Conservation (phyloP, 164 flowering plant genomes). For the Annona squamosa region DNA sequence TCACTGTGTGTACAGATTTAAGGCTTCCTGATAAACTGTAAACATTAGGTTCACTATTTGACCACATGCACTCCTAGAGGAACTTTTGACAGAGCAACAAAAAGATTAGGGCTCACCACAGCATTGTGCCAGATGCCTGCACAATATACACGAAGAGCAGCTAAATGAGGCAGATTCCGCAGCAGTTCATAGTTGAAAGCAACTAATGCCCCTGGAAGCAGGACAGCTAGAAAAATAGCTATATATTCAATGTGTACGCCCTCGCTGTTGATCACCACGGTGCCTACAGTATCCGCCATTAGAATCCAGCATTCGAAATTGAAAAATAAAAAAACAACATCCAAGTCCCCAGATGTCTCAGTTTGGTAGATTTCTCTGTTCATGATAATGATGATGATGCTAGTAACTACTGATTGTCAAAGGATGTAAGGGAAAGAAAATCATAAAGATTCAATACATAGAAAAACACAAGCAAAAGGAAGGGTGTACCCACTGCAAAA, state of each 20-base stretch:
- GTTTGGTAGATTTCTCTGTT: not conserved
- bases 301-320: slow-evolving; percentile 28
- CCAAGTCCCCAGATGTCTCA: not conserved
- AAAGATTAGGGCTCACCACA: slow-evolving; percentile 38
- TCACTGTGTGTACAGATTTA: too few relatives aligned
- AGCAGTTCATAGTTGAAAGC: slow-evolving; percentile 63
- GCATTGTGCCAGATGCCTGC: slow-evolving; percentile 99
- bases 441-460: too few relatives aligned
- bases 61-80: too few relatives aligned
- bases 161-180: slow-evolving; percentile 33
- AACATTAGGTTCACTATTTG: not conserved
- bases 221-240: slow-evolving; percentile 64
- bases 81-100: not conserved
- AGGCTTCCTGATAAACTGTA: not conserved
- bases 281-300: slow-evolving; percentile 31
- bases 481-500: too few relatives aligned
- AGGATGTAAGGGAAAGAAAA: too few relatives aligned
- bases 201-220: slow-evolving; percentile 88
- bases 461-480: too few relatives aligned
- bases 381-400: not conserved
- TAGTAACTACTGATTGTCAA: not conserved
- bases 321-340: not conserved
- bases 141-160: slow-evolving; percentile 76
- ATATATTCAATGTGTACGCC: slow-evolving; percentile 72
- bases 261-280: slow-evolving; percentile 56